phyloP scores from a whole-genome alignment of 768 basidiomycete species.

The Suillus subluteus region DNA sequence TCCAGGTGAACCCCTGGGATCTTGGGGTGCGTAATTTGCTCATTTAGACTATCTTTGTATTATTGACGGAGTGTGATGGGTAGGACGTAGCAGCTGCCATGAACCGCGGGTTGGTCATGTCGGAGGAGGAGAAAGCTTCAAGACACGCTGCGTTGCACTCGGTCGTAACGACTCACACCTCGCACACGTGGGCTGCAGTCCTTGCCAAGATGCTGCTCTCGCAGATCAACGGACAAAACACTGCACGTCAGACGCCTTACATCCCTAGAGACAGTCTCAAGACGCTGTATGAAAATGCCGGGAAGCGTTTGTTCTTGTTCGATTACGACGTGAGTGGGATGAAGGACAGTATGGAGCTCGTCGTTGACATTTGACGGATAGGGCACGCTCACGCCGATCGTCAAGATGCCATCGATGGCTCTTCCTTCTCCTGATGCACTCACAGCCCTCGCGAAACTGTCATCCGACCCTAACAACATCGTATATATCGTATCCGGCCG shows the following conservation, averaged over 20 bases:
- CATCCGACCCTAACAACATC: constrained; percentile 82
- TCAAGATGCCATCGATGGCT: constrained; percentile 90
- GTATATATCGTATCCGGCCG: constrained; percentile 98
- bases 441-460: constrained; percentile 69
- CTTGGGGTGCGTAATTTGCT: constrained; percentile 61
- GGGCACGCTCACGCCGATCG: constrained; percentile 97
- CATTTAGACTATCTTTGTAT: not conserved
- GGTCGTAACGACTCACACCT: constrained; percentile 89
- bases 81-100: constrained; percentile 1
- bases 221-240: constrained; percentile 77
- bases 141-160: constrained; percentile 81
- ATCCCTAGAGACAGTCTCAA: constrained; percentile 67
- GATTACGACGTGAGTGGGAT: constrained; percentile 84
- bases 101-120: constrained; percentile 4
- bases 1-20: constrained; percentile 96
- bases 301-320: constrained; percentile 89
- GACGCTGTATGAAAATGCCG: constrained; percentile 63
- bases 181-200: constrained; percentile 92
- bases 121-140: not conserved
- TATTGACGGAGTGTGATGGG: not conserved
- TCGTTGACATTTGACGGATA: constrained; percentile 31
- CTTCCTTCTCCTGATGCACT: constrained; percentile 77
- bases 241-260: constrained; percentile 83
- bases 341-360: not conserved
- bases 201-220: constrained; percentile 87